Evolutionary conservation across 345 rosid species (phyloP), one percentile per base, ranked within the genome.

Genomic region (Gossypium anomalum): DNA sequence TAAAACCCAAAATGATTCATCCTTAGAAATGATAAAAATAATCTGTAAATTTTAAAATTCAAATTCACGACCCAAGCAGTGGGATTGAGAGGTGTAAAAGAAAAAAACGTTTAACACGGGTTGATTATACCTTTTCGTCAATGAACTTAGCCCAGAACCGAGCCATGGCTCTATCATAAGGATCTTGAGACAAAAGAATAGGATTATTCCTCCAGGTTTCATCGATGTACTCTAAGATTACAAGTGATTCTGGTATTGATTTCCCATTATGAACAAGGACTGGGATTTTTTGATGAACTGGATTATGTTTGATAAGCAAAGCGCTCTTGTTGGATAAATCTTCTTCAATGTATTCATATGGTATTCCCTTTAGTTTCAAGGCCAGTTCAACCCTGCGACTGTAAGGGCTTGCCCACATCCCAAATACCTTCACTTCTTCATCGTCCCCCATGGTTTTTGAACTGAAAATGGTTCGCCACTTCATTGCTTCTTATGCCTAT

Each of bases 101-200:
- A 34, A 4, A 34, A 20, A 45, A 22, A 20, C 38, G 70, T 20
- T 13, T 48, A 66, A 52, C 8, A 15, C 56, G 17, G 20, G 71
- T 45, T 45, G 0, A 13, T 4, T 41, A 13, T 63, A 72, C 85
- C 81, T 81, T 77, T 62, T 82, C 82, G 67, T 84, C 88, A 9
- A 76, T 61, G 72, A 76, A 74, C 51, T 78, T 80, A 11, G 86
- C 81, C 89, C 85, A 86, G 53, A 84, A 80, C 1, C 80, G 79
- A 77, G 83, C 83, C 74, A 73, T 64, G 67, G 87, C 80, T 73
- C 78, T 80, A 16, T 76, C 76, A 34, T 82, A 77, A 52, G 86
- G 84, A 74, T 86, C 85, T 34, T 52, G 77, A 27, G 86, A 84
- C 67, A 86, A 71, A 66, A 86, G 72, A 44, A 86, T 73, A 9